Evolutionary conservation across 805 yeast species (phyloP), one percentile per base, ranked within the genome.

Genomic region (Lachancea fermentati): DNA sequence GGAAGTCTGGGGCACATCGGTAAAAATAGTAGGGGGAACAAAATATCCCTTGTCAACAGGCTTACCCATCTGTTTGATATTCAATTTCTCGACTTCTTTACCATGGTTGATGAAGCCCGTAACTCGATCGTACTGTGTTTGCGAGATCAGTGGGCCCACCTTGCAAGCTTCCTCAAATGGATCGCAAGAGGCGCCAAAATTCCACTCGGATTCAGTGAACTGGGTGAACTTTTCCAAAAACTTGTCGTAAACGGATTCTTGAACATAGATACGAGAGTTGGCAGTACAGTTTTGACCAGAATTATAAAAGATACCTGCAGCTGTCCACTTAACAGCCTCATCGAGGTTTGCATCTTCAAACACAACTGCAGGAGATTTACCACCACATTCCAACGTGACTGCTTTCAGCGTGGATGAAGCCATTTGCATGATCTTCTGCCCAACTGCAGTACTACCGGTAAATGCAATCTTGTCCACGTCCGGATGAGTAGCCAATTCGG

Each of bases 271-370:
- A 55, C 81, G 68, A 15, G 79, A 75, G 49, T 77, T 77, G 22
- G 80, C 78, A 44, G 78, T 72, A 57, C 81, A 75, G 48, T 75
- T 77, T 58, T 75, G 78, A 50, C 81, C 80, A 25, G 76, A 65
- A 58, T 75, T 75, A 63, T 66, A 73, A 62, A 68, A 73, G 42
- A 75, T 75, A 47, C 78, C 79, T 17, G 62, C 48, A 32, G 64
- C 65, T 2, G 70, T 71, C 70, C 75, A 71, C 38, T 69, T 62
- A 14, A 65, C 61, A 15, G 73, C 72, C 32, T 57, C 54, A 8
- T 66, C 68, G 30, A 70, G 37, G 46, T 67, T 56, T 3, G 73
- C 71, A 45, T 69, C 73, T 34, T 58, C 61, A 43, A 69, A 69
- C 2, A 70, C 52, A 16, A 70, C 60, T 30, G 68, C 68, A 13